These are phyloP conservation scores for Asterella californica DNA, from an alignment of 225 moss, liverwort and hornwort genomes.

Conservation along the genomic window DNA sequence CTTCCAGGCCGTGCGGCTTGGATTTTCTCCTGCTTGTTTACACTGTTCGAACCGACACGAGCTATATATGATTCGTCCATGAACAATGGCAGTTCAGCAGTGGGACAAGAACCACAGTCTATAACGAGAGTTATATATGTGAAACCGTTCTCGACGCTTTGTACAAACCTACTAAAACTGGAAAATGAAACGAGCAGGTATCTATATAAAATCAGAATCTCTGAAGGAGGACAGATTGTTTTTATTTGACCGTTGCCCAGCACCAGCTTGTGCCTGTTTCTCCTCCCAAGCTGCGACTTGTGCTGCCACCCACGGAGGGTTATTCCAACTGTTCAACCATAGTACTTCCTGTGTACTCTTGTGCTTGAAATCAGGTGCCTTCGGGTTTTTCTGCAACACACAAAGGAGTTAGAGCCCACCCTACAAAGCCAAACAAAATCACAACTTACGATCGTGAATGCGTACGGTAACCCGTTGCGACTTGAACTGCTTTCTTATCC, in stretches of 20 bases:
- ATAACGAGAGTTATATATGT: background rate
- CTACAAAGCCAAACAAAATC: too few species aligned
- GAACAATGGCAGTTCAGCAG: too few species aligned
- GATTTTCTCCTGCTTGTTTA: too few species aligned
- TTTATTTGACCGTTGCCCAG: background rate
- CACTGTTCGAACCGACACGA: too few species aligned
- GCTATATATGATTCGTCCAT: too few species aligned
- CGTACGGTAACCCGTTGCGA: too few species aligned
- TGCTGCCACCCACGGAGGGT: slow-evolving; percentile 73
- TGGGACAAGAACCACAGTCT: too few species aligned
- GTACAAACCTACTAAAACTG: background rate
- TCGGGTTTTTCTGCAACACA: slow-evolving; percentile 69
- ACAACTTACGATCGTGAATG: background rate
- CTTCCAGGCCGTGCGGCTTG: too few species aligned
- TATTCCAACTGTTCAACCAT: slow-evolving; percentile 69
- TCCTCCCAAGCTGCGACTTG: slow-evolving; percentile 52
- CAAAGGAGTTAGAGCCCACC: too few species aligned
- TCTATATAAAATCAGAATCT: slow-evolving; percentile 30
- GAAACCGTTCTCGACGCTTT: background rate
- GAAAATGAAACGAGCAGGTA: background rate
- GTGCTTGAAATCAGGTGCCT: slow-evolving; percentile 85
- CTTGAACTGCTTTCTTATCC: too few species aligned
- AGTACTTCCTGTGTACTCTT: slow-evolving; percentile 85
- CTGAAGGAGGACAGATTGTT: slow-evolving; percentile 30
- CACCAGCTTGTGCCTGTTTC: slow-evolving; percentile 22